phyloP scores from a whole-genome alignment of 768 basidiomycete genomes.

The Tricholoma bakamatsutake region DNA sequence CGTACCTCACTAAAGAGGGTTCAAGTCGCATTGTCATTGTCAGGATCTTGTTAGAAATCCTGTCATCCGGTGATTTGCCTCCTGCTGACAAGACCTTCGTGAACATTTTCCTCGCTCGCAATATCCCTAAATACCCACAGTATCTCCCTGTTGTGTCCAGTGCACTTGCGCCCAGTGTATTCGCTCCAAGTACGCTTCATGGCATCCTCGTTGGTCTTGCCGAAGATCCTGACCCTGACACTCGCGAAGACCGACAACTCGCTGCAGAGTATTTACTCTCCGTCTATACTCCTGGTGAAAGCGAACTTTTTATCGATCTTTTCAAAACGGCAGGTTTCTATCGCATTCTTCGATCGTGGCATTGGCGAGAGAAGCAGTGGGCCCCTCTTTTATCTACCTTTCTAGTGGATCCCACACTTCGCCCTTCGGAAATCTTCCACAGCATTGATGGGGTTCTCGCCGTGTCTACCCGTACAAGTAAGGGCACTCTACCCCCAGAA shows the following conservation, averaged over 20 bases:
- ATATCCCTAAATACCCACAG: conserved; percentile 94
- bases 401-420: conserved; percentile 66
- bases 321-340: conserved; percentile 87
- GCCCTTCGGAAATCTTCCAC: conserved; percentile 55
- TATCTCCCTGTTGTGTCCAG: conserved; percentile 66
- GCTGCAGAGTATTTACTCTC: conserved; percentile 94
- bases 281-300: conserved; percentile 79
- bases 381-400: conserved; percentile 65
- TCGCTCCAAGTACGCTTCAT: conserved; percentile 47
- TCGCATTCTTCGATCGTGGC: conserved; percentile 80
- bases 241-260: conserved; percentile 90
- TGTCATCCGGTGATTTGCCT: conserved; percentile 48
- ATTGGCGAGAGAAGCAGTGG: conserved; percentile 75
- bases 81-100: conserved; percentile 73
- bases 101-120: conserved; percentile 94
- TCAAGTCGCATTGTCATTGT: conserved; percentile 78
- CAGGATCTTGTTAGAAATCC: conserved; percentile 78
- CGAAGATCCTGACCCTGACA: conserved; percentile 66
- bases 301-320: conserved; percentile 54
- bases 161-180: conserved; percentile 28
- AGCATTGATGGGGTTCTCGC: conserved; percentile 58
- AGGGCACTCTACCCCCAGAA: conserved; percentile 48
- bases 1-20: conserved; percentile 77
- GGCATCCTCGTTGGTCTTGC: conserved; percentile 74
- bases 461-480: conserved; percentile 38